Percentiles rank a stretch among this genome's conserved stretches.
Conservation (phyloP, 2,329 filamentous ascomycete genomes). For the Nemania sp. region DNA sequence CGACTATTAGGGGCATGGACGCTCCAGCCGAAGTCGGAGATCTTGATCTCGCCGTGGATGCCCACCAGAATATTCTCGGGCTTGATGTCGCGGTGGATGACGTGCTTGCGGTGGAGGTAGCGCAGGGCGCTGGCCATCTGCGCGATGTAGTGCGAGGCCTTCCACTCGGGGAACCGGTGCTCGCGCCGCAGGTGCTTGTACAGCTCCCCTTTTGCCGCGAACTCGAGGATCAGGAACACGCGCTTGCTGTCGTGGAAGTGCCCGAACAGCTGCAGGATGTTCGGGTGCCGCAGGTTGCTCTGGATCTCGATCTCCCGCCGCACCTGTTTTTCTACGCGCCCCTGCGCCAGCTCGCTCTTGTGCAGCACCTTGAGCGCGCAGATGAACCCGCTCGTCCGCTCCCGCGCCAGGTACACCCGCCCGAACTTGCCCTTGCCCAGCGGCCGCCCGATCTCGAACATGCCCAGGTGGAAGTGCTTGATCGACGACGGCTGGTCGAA, state of each 20-base stretch:
- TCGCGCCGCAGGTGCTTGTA: conserved; percentile 85
- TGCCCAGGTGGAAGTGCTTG: conserved; percentile 81
- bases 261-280: conserved; percentile 80
- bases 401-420: conserved; percentile 81
- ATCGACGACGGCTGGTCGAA: conserved; percentile 60
- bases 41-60: conserved; percentile 97
- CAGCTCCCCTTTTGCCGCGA: conserved; percentile 81
- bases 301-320: conserved; percentile 89
- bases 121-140: conserved; percentile 89
- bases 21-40: conserved; percentile 98
- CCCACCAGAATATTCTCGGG: conserved; percentile 96
- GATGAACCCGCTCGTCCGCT: conserved; percentile 77
- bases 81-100: conserved; percentile 97
- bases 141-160: conserved; percentile 83
- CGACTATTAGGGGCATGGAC: conserved; percentile 96
- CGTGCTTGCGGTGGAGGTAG: conserved; percentile 94
- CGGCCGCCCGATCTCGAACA: conserved; percentile 90
- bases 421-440: conserved; percentile 88
- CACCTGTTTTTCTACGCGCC: conserved; percentile 81
- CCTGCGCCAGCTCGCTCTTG: conserved; percentile 79
- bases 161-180: conserved; percentile 80
- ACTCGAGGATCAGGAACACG: conserved; percentile 85
- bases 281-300: conserved; percentile 82
- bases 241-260: conserved; percentile 90
- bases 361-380: conserved; percentile 86